Base-by-base conservation (phyloP, 345 rosid genomes). In the Populus simonii region DNA sequence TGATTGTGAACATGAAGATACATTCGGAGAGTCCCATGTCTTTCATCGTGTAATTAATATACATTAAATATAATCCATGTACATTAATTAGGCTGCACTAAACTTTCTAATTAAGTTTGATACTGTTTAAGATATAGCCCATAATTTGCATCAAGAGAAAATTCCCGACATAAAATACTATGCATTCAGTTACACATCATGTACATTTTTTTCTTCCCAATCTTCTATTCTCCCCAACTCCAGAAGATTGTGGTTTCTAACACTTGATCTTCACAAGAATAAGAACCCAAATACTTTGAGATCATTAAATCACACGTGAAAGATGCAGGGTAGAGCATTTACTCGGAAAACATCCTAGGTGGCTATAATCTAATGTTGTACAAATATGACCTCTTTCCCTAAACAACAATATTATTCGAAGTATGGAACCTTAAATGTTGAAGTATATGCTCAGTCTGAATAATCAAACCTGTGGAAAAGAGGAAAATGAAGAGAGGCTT, bases 311-410 rank as follows among this genome's bases (percentile, higher is more conserved):
- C 25, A 45, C 47, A 29, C 41, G 13, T 25, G 68, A 25, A 76
- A 70, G 33, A 78, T 80, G 88, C 79, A 59, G 74, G 78, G 81
- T 51, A 66, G 67, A 75, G 82, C 86, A 84, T 84, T 70, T 79
- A 74, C 86, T 53, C 72, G n/a, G 5, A 47, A 38, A 45, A 80
- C 65, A 74, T 75, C 75, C 83, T 23, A 70, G 53, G 83, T 76
- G 84, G 75, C 66, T 57, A 10, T 1, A 8, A 2, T 74, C n/a
- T 45, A 59, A 69, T 80, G 66, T 78, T 61, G 80, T 61, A 57
- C 72, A 70, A 59, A 27, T 17, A 67, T 53, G 80, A 78, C 77
- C n/a, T 31, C 38, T 67, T 15, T 18, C 22, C 72, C 8, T 41
- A 35, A 17, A 10, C 16, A 17, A 10, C 16, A 65, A 72, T 23